A percentile compares a stretch with the other conserved stretches of the same genome.
These are phyloP conservation scores for Aspergillus egyptiacus DNA, from an alignment of 495 filamentous ascomycete genomes.

Conservation along the genomic window DNA sequence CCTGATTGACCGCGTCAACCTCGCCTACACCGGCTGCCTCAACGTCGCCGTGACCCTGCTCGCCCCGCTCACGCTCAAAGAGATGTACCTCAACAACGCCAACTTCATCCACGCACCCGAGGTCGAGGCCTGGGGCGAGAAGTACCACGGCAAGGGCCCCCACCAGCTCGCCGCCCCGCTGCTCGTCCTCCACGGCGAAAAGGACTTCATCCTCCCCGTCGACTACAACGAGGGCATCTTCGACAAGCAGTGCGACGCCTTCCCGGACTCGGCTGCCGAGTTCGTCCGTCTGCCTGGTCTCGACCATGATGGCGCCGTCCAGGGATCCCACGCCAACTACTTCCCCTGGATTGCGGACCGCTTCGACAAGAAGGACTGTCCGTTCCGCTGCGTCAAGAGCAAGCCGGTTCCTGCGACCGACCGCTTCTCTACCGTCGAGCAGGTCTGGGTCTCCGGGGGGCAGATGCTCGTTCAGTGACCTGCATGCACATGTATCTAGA, in stretches of 20 bases:
- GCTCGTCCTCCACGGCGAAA: conserved; percentile 4
- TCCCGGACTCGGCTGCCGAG: not conserved
- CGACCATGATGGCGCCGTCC: conserved; percentile 7
- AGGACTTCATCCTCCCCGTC: not conserved
- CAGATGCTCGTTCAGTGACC: not conserved
- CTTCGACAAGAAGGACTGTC: conserved; percentile 2
- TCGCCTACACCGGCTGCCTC: conserved; percentile 4
- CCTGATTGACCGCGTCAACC: not conserved
- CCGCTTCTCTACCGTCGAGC: not conserved
- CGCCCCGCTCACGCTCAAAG: not conserved
- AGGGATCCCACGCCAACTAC: conserved; percentile 1
- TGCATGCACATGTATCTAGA: no score
- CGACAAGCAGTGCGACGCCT: not conserved
- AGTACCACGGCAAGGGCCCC: conserved; percentile 3
- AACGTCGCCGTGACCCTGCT: not conserved
- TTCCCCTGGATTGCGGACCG: conserved; percentile 9
- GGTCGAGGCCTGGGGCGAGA: conserved; percentile 1
- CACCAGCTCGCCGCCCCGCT: conserved; percentile 1
- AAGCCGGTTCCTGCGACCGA: not conserved
- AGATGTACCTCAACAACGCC: conserved; percentile 6
- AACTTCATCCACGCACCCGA: conserved; percentile 2
- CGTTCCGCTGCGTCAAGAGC: no score
- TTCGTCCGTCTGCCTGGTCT: not conserved
- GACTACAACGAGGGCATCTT: not conserved
- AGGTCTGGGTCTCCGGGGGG: not conserved